phyloP scores from a whole-genome alignment of 1,284 basidiomycete genomes.

The Microbotryum saponariae region DNA sequence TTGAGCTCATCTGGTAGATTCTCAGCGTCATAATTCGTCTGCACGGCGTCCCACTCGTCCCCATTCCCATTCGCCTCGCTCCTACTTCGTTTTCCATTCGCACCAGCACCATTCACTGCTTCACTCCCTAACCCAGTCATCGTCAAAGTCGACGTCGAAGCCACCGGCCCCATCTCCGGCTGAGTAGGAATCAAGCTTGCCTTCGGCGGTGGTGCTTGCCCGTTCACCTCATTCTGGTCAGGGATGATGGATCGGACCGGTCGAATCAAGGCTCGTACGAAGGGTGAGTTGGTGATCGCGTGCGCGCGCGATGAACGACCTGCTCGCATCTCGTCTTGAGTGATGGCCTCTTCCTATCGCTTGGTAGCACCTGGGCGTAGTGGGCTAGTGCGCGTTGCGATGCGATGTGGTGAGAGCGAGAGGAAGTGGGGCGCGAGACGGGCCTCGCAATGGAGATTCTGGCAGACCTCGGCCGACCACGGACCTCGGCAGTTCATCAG shows the following conservation, averaged over 20 bases:
- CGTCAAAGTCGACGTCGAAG: background rate
- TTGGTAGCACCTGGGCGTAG: too few relatives aligned
- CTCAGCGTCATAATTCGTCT: conserved; percentile 10
- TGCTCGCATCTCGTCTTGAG: background rate
- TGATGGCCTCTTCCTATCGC: background rate
- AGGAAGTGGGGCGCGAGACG: background rate
- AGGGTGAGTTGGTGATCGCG: conserved; percentile 23
- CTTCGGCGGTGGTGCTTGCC: background rate
- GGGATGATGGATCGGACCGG: conserved; percentile 17
- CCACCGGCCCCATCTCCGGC: background rate
- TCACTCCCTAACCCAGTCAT: too few relatives aligned
- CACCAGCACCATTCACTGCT: too few relatives aligned
- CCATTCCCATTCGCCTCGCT: background rate
- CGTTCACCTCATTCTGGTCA: too few relatives aligned
- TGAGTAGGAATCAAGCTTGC: background rate
- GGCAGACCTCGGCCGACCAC: too few relatives aligned
- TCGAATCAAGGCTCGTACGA: conserved; percentile 27
- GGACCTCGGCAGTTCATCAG: too few relatives aligned
- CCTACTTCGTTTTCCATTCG: background rate
- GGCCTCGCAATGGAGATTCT: background rate
- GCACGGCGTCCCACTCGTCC: background rate
- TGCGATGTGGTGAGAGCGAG: background rate
- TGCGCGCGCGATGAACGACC: conserved; percentile 2
- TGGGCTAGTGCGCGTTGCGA: background rate
- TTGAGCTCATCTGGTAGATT: conserved; percentile 23